Percentiles rank a stretch among this genome's conserved stretches.
These are phyloP conservation scores for Lanmaoa pseudosensibilis DNA, from an alignment of 768 basidiomycete species.

Conservation along the genomic window DNA sequence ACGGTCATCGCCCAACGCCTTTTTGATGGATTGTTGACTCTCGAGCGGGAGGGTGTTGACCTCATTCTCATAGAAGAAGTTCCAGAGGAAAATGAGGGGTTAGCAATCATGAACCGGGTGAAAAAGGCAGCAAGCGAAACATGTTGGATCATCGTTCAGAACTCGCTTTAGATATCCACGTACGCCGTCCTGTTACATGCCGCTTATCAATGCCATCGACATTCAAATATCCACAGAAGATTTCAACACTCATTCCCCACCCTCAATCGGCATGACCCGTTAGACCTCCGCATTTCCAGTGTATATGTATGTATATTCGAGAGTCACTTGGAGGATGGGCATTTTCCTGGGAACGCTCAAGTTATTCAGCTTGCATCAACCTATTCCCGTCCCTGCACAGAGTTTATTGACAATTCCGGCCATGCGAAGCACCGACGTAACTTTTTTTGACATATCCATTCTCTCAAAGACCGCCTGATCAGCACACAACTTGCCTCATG, in stretches of 20 bases:
- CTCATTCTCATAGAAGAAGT: constrained; percentile 86
- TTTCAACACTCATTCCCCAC: neutral
- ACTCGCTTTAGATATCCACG: constrained; percentile 16
- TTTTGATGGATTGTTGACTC: constrained; percentile 81
- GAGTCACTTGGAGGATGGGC: neutral
- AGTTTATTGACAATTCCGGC: neutral
- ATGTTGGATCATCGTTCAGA: constrained; percentile 32
- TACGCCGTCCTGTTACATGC: constrained; percentile 9
- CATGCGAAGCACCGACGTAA: neutral
- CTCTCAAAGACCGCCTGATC: neutral
- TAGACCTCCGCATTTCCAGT: neutral
- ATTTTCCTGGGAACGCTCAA: neutral
- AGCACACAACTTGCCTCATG: constrained; percentile 10
- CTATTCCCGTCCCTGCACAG: neutral
- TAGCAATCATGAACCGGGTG: constrained; percentile 94
- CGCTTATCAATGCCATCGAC: neutral
- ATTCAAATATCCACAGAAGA: neutral
- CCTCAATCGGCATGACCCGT: neutral
- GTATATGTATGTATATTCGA: neutral
- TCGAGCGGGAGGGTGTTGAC: constrained; percentile 77
- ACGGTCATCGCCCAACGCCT: constrained; percentile 73
- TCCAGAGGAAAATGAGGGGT: constrained; percentile 74
- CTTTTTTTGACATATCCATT: neutral
- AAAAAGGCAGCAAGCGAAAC: constrained; percentile 80
- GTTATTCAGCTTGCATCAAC: neutral